A percentile compares a stretch with the other conserved stretches of the same genome.
phyloP scores from a whole-genome alignment of 345 rosid species.

The Rhodomyrtus tomentosa region DNA sequence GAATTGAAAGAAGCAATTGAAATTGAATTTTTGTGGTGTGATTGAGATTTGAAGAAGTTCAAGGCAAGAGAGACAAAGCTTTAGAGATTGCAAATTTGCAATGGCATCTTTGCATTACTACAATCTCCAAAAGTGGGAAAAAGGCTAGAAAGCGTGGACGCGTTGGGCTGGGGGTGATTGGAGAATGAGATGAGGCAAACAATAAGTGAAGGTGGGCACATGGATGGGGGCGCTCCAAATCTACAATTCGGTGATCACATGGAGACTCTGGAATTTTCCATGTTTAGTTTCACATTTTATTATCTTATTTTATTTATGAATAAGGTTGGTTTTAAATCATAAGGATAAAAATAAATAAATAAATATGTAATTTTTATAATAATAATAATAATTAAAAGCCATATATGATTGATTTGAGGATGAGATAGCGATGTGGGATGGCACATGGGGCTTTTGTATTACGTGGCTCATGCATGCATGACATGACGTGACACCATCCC shows the following conservation, averaged over 20 bases:
- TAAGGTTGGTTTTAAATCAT: neutral
- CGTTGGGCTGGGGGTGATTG: neutral
- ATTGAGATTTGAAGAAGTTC: neutral
- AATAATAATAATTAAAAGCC: neutral
- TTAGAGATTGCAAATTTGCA: neutral
- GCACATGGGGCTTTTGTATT: neutral
- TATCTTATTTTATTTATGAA: neutral
- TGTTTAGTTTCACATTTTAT: neutral
- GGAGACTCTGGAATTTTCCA: neutral
- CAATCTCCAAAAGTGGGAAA: neutral
- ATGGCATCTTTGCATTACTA: neutral
- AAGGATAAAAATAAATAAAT: neutral
- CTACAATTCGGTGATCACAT: neutral
- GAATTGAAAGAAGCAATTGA: neutral
- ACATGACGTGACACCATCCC: neutral
- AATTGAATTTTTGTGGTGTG: neutral
- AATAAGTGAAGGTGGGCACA: constrained; percentile 39
- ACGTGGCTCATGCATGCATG: neutral
- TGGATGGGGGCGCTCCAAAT: neutral
- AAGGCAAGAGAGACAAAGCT: neutral
- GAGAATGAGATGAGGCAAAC: constrained; percentile 1
- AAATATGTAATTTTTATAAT: neutral
- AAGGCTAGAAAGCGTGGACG: neutral
- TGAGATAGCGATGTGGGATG: neutral
- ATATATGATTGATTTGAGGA: neutral